A percentile compares a stretch with the other conserved stretches of the same genome.
Evolutionary conservation across 106 monocot species (phyloP).

Genomic region (Dendrobium nobile): DNA sequence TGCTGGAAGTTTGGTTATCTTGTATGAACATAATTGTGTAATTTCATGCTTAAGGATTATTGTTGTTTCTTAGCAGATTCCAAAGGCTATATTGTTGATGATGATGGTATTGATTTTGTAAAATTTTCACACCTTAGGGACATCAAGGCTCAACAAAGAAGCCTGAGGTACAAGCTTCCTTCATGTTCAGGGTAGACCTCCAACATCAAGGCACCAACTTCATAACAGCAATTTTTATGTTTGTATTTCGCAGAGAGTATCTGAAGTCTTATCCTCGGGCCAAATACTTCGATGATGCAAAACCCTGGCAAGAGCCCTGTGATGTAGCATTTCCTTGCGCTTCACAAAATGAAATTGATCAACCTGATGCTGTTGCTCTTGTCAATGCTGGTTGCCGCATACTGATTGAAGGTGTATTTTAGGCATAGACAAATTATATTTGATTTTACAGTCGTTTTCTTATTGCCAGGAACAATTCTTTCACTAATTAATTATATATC

Average conservation of each 20-base stretch:
- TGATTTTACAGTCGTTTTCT: background rate
- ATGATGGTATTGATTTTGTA: slow-evolving; percentile 94
- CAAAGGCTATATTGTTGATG: slow-evolving; percentile 86
- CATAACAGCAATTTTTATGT: background rate
- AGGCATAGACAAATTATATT: background rate
- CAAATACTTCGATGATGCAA: slow-evolving; percentile 81
- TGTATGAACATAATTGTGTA: background rate
- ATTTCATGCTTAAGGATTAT: background rate
- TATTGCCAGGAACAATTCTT: background rate
- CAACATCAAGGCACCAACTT: background rate
- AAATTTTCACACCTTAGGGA: slow-evolving; percentile 86
- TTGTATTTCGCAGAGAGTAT: slow-evolving; percentile 60
- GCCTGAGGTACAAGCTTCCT: slow-evolving; percentile 57
- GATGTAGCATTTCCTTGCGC: slow-evolving; percentile 97
- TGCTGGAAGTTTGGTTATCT: background rate
- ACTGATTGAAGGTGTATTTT: slow-evolving; percentile 72
- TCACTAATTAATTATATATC: background rate
- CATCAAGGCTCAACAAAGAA: slow-evolving; percentile 89
- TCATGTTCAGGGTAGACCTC: background rate
- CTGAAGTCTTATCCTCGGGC: slow-evolving; percentile 81
- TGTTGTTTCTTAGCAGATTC: slow-evolving; percentile 61
- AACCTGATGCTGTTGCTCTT: slow-evolving; percentile 72
- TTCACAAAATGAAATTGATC: slow-evolving; percentile 95
- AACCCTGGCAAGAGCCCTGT: slow-evolving; percentile 88
- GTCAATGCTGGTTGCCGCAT: slow-evolving; percentile 82